Conservation (phyloP, 257 asterid species). For the Nyctanthes arbortristis region DNA sequence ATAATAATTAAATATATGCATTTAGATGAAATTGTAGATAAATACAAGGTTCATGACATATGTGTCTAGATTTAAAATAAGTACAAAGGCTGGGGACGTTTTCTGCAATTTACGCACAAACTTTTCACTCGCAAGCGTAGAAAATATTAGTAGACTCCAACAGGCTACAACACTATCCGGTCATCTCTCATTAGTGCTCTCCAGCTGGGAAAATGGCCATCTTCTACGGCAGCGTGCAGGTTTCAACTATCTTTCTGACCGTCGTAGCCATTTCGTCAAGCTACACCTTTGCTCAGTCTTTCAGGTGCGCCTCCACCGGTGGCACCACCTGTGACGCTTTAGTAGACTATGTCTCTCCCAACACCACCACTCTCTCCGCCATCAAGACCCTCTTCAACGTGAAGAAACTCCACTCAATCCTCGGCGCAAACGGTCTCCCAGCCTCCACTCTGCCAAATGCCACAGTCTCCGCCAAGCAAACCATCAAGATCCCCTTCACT, state of each 20-base stretch:
- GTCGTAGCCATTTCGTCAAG: constrained; percentile 8
- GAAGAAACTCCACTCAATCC: constrained; percentile 50
- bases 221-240: no score
- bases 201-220: no score
- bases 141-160: constrained; percentile 20
- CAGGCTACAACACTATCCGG: background rate
- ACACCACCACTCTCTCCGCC: constrained; percentile 59
- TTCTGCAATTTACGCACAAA: background rate
- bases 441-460: constrained; percentile 32
- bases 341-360: constrained; percentile 61
- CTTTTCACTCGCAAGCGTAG: background rate
- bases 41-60: no score
- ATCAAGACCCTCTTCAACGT: constrained; percentile 51
- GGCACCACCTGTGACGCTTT: constrained; percentile 48
- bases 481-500: constrained; percentile 62
- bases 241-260: background rate
- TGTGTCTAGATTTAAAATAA: no score
- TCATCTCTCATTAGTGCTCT: background rate
- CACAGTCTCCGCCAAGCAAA: constrained; percentile 31
- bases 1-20: no score
- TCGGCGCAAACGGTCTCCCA: constrained; percentile 73
- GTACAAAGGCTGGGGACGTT: no score
- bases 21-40: no score
- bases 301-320: constrained; percentile 46
- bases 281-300: constrained; percentile 31